Conservation (phyloP, 2,329 filamentous ascomycete genomes). For the Scorias spongiosa region DNA sequence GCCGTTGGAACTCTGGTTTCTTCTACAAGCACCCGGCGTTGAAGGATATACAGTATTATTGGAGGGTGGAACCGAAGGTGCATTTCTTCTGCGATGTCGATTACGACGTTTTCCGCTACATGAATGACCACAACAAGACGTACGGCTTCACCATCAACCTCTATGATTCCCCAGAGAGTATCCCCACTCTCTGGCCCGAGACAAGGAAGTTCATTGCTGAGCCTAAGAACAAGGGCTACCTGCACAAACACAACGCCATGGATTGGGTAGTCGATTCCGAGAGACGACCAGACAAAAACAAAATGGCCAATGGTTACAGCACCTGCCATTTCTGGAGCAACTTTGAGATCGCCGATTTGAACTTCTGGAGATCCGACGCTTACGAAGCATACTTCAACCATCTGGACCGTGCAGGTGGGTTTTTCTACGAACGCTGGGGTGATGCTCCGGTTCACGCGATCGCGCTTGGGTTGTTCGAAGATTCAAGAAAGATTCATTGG, state of each 20-base stretch:
- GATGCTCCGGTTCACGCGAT: conserved; percentile 96
- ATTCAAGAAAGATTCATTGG: conserved; percentile 85
- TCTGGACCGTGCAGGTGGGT: conserved; percentile 82
- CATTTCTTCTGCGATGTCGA: conserved; percentile 99
- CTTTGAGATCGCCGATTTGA: conserved; percentile 89
- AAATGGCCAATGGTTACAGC: conserved; percentile 78
- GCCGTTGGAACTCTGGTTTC: conserved; percentile 93
- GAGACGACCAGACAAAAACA: conserved; percentile 63
- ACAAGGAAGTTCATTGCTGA: conserved; percentile 70
- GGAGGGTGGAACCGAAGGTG: conserved; percentile 96
- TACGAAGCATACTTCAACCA: conserved; percentile 97
- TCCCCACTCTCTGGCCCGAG: conserved; percentile 87
- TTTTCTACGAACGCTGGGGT: conserved; percentile 98
- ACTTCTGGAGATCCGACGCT: conserved; percentile 75
- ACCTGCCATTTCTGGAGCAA: conserved; percentile 99
- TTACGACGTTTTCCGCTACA: conserved; percentile 96
- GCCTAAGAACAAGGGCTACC: conserved; percentile 55
- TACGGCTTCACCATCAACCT: conserved; percentile 98
- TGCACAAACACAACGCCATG: conserved; percentile 73
- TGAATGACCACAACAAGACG: conserved; percentile 96
- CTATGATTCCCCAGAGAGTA: conserved; percentile 78
- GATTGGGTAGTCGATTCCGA: conserved; percentile 70
- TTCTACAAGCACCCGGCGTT: conserved; percentile 95
- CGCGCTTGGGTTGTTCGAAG: conserved; percentile 80
- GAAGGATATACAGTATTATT: conserved; percentile 75